A percentile compares a stretch with the other conserved stretches of the same genome.
phyloP scores from a whole-genome alignment of 2,329 filamentous ascomycete genomes.

The Podosphaera xanthii region DNA sequence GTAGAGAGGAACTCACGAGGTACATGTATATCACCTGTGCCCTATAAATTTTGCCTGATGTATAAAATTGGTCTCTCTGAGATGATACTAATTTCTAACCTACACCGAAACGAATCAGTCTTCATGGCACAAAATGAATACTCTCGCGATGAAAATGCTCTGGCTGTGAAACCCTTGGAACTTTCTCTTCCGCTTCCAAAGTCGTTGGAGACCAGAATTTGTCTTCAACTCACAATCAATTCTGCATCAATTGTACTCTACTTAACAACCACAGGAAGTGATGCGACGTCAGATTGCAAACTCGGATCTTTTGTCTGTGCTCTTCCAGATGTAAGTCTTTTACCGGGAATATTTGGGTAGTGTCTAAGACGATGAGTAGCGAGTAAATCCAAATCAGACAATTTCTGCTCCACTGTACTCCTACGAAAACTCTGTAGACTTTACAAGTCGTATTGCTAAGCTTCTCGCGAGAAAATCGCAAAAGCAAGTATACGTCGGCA shows the following conservation, averaged over 20 bases:
- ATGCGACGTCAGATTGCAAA: conserved; percentile 25
- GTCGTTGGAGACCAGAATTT: conserved; percentile 36
- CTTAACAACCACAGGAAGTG: conserved; percentile 32
- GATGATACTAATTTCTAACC: no score
- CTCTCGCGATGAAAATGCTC: no score
- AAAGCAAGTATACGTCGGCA: conserved; percentile 72
- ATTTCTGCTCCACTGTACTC: conserved; percentile 62
- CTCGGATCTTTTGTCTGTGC: conserved; percentile 81
- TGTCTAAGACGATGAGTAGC: conserved; percentile 9
- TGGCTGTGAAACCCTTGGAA: conserved; percentile 35
- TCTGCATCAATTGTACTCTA: conserved; percentile 36
- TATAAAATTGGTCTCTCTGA: no score
- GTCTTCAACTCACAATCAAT: conserved; percentile 34
- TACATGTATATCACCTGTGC: no score
- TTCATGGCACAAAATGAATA: no score
- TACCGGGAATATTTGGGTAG: background rate
- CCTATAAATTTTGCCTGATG: no score
- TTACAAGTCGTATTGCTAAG: conserved; percentile 65
- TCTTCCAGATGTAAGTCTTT: conserved; percentile 52
- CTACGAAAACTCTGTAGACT: conserved; percentile 57
- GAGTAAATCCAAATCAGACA: conserved; percentile 28
- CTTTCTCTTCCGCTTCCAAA: conserved; percentile 37
- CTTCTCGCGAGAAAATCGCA: conserved; percentile 51
- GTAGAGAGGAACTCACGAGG: no score
- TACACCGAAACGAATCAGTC: no score